Conservation (phyloP, 148 eudicot genomes). For the Suaeda aralocaspica region DNA sequence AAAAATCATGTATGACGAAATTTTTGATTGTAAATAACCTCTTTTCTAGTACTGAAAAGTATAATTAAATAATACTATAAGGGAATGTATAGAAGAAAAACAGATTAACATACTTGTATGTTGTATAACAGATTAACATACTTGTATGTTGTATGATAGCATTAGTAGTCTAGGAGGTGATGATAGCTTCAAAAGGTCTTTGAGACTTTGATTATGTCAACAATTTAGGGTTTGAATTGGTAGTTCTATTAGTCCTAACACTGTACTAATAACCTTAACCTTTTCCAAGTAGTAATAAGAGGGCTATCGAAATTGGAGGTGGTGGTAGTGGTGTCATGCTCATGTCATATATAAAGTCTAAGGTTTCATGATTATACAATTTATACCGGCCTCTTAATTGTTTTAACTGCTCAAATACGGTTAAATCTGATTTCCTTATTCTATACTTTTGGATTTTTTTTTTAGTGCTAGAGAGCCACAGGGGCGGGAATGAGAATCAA, state of each 20-base stretch:
- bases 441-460: background rate
- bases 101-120: no score
- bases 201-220: background rate
- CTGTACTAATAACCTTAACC: background rate
- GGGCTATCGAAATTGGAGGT: background rate
- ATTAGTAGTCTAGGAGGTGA: no score
- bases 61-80: background rate
- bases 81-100: background rate
- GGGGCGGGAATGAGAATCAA: no score
- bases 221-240: slow-evolving; percentile 14
- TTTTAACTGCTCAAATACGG: slow-evolving; percentile 25
- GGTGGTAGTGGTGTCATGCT: background rate
- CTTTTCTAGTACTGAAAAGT: no score
- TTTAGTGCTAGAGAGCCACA: no score
- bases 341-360: slow-evolving; percentile 20
- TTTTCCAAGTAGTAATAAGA: background rate
- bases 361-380: slow-evolving; percentile 20
- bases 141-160: no score
- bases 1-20: no score
- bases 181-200: no score
- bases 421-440: slow-evolving; percentile 21
- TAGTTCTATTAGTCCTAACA: background rate
- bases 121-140: no score
- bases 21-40: no score
- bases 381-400: slow-evolving; percentile 1